Conservation (phyloP, 306 rosid genomes). For the Luffa aegyptiaca region DNA sequence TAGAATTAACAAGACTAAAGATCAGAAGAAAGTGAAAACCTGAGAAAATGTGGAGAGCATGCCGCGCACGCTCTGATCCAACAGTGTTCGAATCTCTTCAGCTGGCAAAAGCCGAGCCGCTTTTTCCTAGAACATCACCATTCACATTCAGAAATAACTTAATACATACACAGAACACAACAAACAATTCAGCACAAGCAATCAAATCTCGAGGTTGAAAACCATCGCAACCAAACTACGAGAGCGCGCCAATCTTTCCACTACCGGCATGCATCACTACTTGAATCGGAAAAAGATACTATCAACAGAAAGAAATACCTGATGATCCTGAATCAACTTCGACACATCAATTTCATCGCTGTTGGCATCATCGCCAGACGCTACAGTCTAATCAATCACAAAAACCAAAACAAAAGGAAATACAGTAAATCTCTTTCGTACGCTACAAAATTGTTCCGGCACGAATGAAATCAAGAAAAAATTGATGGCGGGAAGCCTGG, state of each 20-base stretch:
- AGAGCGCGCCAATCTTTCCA: neutral
- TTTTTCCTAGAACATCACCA: conserved; percentile 45
- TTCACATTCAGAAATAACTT: neutral
- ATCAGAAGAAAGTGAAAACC: conserved; percentile 28
- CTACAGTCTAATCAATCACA: conserved; percentile 25
- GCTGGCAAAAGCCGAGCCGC: conserved; percentile 68
- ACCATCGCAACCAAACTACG: neutral
- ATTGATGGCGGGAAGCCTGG: neutral
- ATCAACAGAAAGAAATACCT: conserved; percentile 29
- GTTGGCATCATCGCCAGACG: conserved; percentile 42
- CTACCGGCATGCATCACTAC: neutral
- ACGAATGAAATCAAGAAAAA: neutral
- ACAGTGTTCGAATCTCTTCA: conserved; percentile 68
- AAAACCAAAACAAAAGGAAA: neutral
- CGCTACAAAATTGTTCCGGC: neutral
- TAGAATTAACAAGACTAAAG: neutral
- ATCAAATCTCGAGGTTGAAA: neutral
- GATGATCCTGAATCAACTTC: conserved; percentile 69
- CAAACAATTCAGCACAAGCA: neutral
- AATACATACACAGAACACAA: neutral
- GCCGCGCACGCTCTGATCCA: conserved; percentile 65
- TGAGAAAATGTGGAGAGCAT: conserved; percentile 73
- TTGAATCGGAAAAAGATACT: neutral
- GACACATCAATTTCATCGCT: conserved; percentile 33
- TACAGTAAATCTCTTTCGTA: neutral